Conservation (phyloP, 169 alveolate genomes). For the Plasmodium adleri region DNA sequence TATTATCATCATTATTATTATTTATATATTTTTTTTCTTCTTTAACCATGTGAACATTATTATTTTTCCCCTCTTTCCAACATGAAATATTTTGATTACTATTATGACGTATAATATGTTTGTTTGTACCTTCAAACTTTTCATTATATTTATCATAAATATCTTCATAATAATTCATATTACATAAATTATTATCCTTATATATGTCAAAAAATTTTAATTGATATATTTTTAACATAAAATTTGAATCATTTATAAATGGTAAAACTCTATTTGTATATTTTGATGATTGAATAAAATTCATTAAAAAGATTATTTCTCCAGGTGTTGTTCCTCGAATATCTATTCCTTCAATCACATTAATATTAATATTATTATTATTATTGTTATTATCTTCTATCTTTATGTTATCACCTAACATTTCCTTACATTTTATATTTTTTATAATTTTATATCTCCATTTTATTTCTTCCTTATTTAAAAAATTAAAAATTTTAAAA, state of each 20-base stretch:
- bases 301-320: constrained; percentile 11
- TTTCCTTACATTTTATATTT: constrained; percentile 51
- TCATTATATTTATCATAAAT: background rate
- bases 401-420: constrained; percentile 56
- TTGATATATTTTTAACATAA: constrained; percentile 24
- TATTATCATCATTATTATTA: background rate
- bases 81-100: background rate
- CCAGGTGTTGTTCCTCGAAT: background rate
- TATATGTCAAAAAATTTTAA: constrained; percentile 28
- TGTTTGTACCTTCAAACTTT: background rate
- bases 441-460: constrained; percentile 43
- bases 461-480: constrained; percentile 73
- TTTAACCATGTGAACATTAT: background rate
- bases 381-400: constrained; percentile 15
- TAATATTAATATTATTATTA: background rate
- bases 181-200: background rate
- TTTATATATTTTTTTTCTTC: background rate
- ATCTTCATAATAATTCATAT: too few species aligned
- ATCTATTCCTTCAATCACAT: constrained; percentile 57
- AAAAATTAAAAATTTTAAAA: constrained; percentile 63
- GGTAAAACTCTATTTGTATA: constrained; percentile 25
- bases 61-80: background rate
- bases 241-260: constrained; percentile 25
- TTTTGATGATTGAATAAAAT: constrained; percentile 39
- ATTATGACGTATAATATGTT: background rate